These are phyloP conservation scores for Fusarium subglutinans DNA, from an alignment of 2,329 filamentous ascomycete species.

Conservation along the genomic window DNA sequence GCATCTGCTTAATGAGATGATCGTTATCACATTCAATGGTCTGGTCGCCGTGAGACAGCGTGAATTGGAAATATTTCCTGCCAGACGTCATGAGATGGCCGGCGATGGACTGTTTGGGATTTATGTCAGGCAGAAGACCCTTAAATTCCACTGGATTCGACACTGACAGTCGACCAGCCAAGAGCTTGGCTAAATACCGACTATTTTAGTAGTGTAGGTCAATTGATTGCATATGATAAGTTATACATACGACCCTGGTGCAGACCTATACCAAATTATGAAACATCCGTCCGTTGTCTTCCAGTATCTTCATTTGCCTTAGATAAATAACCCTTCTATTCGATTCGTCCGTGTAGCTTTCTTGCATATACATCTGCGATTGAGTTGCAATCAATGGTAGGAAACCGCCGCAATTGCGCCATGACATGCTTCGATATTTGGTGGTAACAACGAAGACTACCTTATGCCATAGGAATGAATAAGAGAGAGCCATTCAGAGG, in stretches of 20 bases:
- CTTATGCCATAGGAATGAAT: background rate
- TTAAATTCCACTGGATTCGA: background rate
- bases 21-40: slow-evolving; percentile 16
- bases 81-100: slow-evolving; percentile 1
- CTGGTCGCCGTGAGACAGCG: slow-evolving; percentile 10
- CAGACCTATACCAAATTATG: background rate
- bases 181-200: background rate
- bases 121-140: slow-evolving; percentile 25
- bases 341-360: background rate
- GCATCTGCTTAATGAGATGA: background rate
- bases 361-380: background rate
- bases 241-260: background rate
- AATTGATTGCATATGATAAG: background rate
- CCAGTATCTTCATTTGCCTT: background rate
- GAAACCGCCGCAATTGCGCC: background rate
- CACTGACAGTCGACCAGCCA: background rate
- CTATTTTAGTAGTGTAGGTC: background rate
- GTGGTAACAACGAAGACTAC: background rate
- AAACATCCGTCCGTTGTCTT: background rate
- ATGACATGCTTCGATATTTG: background rate
- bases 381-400: background rate
- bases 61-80: slow-evolving; percentile 23
- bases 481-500: background rate
- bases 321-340: background rate
- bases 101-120: slow-evolving; percentile 14